A percentile compares a stretch with the other conserved stretches of the same genome.
phyloP scores from a whole-genome alignment of 306 rosid species.

The Lithocarpus polystachyus region DNA sequence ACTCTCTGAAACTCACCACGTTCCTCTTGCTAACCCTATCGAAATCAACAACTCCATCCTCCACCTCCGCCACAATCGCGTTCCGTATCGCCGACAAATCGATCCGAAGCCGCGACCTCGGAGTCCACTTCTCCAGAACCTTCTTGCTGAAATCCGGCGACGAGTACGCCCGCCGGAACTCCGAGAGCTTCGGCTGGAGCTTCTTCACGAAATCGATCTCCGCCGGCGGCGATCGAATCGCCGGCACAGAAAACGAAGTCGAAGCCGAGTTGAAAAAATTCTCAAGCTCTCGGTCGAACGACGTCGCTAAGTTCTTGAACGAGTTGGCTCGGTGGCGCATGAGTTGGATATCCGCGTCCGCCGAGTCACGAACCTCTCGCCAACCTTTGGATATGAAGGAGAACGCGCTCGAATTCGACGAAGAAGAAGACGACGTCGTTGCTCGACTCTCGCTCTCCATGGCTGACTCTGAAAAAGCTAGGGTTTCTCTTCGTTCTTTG shows the following conservation, averaged over 20 bases:
- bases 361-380: conserved; percentile 91
- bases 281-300: conserved; percentile 92
- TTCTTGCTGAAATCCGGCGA: conserved; percentile 90
- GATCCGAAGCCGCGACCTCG: conserved; percentile 73
- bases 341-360: conserved; percentile 87
- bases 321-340: conserved; percentile 91
- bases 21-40: conserved; percentile 40
- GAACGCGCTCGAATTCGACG: conserved; percentile 60
- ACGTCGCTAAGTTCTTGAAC: conserved; percentile 78
- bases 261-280: conserved; percentile 68
- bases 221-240: conserved; percentile 60
- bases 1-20: conserved; percentile 50
- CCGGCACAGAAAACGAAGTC: conserved; percentile 56
- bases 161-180: conserved; percentile 72
- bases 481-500: conserved; percentile 1
- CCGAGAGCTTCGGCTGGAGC: conserved; percentile 80
- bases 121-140: conserved; percentile 90
- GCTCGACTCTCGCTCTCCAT: conserved; percentile 57
- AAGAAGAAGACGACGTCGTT: conserved; percentile 45
- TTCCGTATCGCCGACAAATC: conserved; percentile 79
- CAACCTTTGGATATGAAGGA: conserved; percentile 89
- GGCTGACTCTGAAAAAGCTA: background rate
- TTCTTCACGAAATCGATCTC: conserved; percentile 92
- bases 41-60: conserved; percentile 29
- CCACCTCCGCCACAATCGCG: conserved; percentile 75